A percentile compares a stretch with the other conserved stretches of the same genome.
phyloP scores from a whole-genome alignment of 1,284 basidiomycete genomes.

The Kalmanozyma brasiliensis region DNA sequence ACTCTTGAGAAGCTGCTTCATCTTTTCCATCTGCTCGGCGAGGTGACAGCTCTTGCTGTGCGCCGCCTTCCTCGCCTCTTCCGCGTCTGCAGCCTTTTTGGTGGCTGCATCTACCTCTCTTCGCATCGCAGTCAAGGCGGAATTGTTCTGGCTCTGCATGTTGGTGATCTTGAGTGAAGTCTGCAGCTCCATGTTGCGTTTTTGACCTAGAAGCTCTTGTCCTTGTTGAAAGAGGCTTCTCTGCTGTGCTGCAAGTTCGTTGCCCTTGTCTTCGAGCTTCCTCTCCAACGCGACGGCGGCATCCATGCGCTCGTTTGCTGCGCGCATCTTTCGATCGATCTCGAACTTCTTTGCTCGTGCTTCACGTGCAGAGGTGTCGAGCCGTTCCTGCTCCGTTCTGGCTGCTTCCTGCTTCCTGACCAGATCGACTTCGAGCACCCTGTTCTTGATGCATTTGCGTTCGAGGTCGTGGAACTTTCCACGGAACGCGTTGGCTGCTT shows the following conservation, averaged over 20 bases:
- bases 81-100: not conserved
- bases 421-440: not conserved
- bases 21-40: conserved; percentile 18
- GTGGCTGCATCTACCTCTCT: conserved; percentile 2
- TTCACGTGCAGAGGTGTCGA: no score
- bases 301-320: not conserved
- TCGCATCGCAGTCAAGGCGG: not conserved
- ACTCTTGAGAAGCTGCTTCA: conserved; percentile 7
- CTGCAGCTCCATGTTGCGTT: not conserved
- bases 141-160: conserved; percentile 2
- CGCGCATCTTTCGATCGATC: conserved; percentile 2
- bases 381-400: not conserved
- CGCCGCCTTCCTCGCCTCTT: conserved; percentile 5
- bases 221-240: not conserved
- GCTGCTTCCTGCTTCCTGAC: not conserved
- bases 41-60: conserved; percentile 28
- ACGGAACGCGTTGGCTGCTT: conserved; percentile 6
- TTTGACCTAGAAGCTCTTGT: not conserved
- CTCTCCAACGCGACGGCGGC: not conserved
- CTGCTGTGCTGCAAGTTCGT: not conserved
- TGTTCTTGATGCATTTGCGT: conserved; percentile 4
- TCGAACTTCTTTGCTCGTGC: not conserved
- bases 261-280: not conserved
- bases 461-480: conserved; percentile 12
- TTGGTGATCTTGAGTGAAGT: conserved; percentile 4